Evolutionary conservation across 2,329 filamentous ascomycete genomes (phyloP), one percentile per base, ranked within the genome.

Genomic region (Beauveria scarabaeidicola): DNA sequence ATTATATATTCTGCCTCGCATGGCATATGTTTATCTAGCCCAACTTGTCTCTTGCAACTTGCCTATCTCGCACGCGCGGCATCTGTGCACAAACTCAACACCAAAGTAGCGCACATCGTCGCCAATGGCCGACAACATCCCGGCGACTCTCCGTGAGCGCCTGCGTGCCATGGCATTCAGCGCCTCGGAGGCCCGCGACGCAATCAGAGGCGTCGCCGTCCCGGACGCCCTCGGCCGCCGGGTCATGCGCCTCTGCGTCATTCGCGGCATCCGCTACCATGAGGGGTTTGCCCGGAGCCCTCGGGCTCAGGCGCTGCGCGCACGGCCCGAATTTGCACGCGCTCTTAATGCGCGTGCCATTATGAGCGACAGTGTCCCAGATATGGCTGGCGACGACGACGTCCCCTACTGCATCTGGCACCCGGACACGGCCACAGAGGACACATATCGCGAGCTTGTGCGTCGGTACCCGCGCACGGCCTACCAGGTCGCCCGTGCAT

Each of bases 381-480:
- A 68, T 9, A 69, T 63, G 1, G 36, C 62, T 15, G 55, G 63
- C 11, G 40, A 54, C 38, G 38, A 50, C 46, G 25, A 50, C 19
- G 19, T 65, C 67, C 3, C 62, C 65, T 75, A 76, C 63, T 77
- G 73, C 61, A 74, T 76, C 56, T 76, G 73, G 72, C 62, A 74
- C 61, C 74, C 74, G 0, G 68, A 73, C 2, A 44, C 68, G 9
- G 69, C 74, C 8, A 61, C 61, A 0, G 73, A 75, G 58, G 66
- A 69, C 5, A 75, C 72, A 0, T 73, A 73, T 29, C 67, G 71
- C 2, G 52, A 66, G 11, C 62, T 77, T 36, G 70, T 62, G 9
- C 21, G 46, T 2, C 62, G 60, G 1, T 75, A 72, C 63, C 73
- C 73, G 1, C 23, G 62, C 15, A 67, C 74, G 69, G 25, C 60